phyloP scores from a whole-genome alignment of 2,329 filamentous ascomycete genomes.

The Aspergillus calidoustus region DNA sequence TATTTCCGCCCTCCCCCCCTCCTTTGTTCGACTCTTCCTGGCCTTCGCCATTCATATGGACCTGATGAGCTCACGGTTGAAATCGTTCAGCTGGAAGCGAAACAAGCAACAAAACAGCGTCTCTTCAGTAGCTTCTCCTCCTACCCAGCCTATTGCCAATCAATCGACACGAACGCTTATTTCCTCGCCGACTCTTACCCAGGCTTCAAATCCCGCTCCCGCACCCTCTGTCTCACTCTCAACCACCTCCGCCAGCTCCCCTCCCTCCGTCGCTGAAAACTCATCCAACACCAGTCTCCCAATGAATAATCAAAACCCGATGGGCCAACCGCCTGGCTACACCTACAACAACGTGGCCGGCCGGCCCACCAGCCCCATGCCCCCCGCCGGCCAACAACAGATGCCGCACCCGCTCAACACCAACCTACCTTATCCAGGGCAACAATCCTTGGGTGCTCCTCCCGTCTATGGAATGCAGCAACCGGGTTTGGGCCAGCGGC shows the following conservation, averaged over 20 bases:
- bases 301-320: slow-evolving; percentile 60
- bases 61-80: slow-evolving; percentile 58
- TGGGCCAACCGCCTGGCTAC: slow-evolving; percentile 68
- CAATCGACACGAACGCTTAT: slow-evolving; percentile 22
- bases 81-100: slow-evolving; percentile 54
- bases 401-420: slow-evolving; percentile 58
- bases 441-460: slow-evolving; percentile 45
- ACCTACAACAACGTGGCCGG: slow-evolving; percentile 57
- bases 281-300: slow-evolving; percentile 56
- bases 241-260: slow-evolving; percentile 39
- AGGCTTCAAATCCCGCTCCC: slow-evolving; percentile 34
- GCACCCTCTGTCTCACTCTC: slow-evolving; percentile 40
- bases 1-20: slow-evolving; percentile 14
- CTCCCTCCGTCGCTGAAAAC: slow-evolving; percentile 44
- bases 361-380: slow-evolving; percentile 59
- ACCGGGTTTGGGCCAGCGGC: slow-evolving; percentile 32
- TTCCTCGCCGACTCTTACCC: slow-evolving; percentile 8
- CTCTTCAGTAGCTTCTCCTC: slow-evolving; percentile 7
- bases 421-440: slow-evolving; percentile 55
- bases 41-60: slow-evolving; percentile 45
- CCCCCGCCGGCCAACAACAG: slow-evolving; percentile 41
- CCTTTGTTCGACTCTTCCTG: slow-evolving; percentile 18
- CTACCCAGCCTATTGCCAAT: slow-evolving; percentile 26
- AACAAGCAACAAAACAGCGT: slow-evolving; percentile 50
- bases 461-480: slow-evolving; percentile 52